Conservation (phyloP, 2,329 filamentous ascomycete species). For the Botryotinia narcissicola region DNA sequence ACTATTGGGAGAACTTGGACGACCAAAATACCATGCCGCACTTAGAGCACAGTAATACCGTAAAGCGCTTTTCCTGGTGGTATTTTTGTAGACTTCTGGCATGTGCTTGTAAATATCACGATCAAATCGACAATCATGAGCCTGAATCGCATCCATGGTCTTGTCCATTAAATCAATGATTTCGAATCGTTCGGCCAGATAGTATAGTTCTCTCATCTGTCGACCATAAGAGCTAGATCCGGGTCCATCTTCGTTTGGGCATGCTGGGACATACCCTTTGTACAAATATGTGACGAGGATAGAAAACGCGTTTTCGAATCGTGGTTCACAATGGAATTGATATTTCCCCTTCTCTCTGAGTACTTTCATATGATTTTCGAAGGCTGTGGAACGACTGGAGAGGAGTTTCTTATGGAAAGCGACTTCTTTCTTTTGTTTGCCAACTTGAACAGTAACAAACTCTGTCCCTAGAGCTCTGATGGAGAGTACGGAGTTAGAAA, state of each 20-base stretch:
- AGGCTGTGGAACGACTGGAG: conserved; percentile 17
- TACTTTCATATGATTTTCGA: conserved; percentile 15
- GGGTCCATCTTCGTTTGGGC: conserved; percentile 4
- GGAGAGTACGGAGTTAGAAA: not conserved
- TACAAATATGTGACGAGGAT: conserved; percentile 18
- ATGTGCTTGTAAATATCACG: conserved; percentile 10
- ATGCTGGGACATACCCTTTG: conserved; percentile 15
- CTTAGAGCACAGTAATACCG: conserved; percentile 5
- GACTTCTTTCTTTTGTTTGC: conserved; percentile 15
- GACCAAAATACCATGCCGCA: conserved; percentile 13
- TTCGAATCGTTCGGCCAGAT: conserved; percentile 18
- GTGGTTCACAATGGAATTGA: conserved; percentile 17
- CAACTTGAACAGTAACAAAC: conserved; percentile 16
- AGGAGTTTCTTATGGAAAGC: conserved; percentile 20
- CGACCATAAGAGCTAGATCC: not conserved
- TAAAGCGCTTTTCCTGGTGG: conserved; percentile 1
- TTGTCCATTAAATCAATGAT: conserved; percentile 20
- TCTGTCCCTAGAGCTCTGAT: conserved; percentile 13
- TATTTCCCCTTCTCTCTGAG: conserved; percentile 18
- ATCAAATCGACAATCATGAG: conserved; percentile 7
- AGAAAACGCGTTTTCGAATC: conserved; percentile 17
- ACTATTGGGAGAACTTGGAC: not conserved
- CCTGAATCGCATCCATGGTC: conserved; percentile 17
- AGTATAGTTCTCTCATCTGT: conserved; percentile 17
- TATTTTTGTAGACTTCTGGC: conserved; percentile 14